Conservation (phyloP, 805 yeast species). For the Cyberlindnera nakhonratchasimensis region DNA sequence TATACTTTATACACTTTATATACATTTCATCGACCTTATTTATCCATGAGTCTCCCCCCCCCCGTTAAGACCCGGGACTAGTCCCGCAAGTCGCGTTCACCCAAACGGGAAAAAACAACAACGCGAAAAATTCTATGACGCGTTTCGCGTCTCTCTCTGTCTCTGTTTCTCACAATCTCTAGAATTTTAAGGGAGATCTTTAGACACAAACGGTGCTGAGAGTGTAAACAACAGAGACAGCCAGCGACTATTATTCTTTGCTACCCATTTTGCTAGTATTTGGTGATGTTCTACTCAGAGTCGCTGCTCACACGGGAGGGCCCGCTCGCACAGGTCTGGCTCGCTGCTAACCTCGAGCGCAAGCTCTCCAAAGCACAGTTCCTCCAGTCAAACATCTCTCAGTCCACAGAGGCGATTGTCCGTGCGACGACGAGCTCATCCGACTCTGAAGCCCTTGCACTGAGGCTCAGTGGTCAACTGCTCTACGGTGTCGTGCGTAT, state of each 20-base stretch:
- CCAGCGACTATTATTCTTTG: not conserved
- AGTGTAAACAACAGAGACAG: not conserved
- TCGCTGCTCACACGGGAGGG: constrained; percentile 64
- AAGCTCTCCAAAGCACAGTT: constrained; percentile 70
- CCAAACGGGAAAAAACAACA: too few relatives aligned
- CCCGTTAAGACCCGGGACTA: too few relatives aligned
- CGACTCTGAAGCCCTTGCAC: constrained; percentile 57
- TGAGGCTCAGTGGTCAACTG: constrained; percentile 81
- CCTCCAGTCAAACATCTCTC: constrained; percentile 64
- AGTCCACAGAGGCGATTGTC: constrained; percentile 64
- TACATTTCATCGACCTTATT: too few relatives aligned
- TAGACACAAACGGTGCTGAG: too few relatives aligned
- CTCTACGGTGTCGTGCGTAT: constrained; percentile 84
- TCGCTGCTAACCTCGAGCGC: constrained; percentile 85
- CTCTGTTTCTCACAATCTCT: too few relatives aligned
- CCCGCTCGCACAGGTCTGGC: constrained; percentile 87
- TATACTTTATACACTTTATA: too few relatives aligned
- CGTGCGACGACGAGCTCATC: constrained; percentile 31
- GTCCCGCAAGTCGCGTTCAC: too few relatives aligned
- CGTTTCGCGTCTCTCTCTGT: not conserved
- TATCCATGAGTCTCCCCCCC: too few relatives aligned
- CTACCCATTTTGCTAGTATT: not conserved
- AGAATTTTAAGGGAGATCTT: too few relatives aligned
- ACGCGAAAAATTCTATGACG: not conserved
- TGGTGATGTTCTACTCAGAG: constrained; percentile 46